Percentiles rank a stretch among this genome's conserved stretches.
These are phyloP conservation scores for Ambrosiella cleistominuta DNA, from an alignment of 2,329 filamentous ascomycete genomes.

Conservation along the genomic window DNA sequence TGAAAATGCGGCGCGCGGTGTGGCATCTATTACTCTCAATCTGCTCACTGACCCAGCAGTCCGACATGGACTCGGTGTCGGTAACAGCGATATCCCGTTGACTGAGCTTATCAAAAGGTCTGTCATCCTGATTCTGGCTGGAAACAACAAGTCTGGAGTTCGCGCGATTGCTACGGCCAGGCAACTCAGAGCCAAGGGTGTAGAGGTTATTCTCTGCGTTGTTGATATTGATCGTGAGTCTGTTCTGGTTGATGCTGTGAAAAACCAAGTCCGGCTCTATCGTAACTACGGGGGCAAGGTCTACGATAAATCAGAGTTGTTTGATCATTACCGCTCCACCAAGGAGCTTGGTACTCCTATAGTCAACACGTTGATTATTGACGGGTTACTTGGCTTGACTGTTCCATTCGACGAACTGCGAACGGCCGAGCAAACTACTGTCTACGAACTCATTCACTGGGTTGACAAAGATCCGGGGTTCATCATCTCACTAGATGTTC, in stretches of 20 bases:
- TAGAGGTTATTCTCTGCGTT: slow-evolving; percentile 67
- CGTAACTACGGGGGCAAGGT: slow-evolving; percentile 67
- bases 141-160: slow-evolving; percentile 83
- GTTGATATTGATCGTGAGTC: slow-evolving; percentile 70
- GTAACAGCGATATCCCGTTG: slow-evolving; percentile 18
- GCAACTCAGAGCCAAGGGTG: slow-evolving; percentile 68
- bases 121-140: slow-evolving; percentile 60
- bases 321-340: slow-evolving; percentile 38
- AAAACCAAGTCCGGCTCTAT: slow-evolving; percentile 69
- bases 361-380: slow-evolving; percentile 65
- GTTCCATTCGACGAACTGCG: slow-evolving; percentile 78
- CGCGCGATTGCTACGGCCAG: slow-evolving; percentile 71
- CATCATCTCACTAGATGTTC: slow-evolving; percentile 76
- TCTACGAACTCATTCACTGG: slow-evolving; percentile 85
- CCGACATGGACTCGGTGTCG: slow-evolving; percentile 33
- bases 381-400: slow-evolving; percentile 74
- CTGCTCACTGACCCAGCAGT: slow-evolving; percentile 47
- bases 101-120: slow-evolving; percentile 18
- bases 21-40: slow-evolving; percentile 64
- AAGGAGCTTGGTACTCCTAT: slow-evolving; percentile 13
- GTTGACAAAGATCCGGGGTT: slow-evolving; percentile 73
- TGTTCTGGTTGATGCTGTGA: slow-evolving; percentile 62
- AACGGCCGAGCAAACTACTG: slow-evolving; percentile 63
- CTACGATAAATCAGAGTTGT: slow-evolving; percentile 40
- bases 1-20: slow-evolving; percentile 76